A percentile compares a stretch with the other conserved stretches of the same genome.
phyloP scores from a whole-genome alignment of 2,329 filamentous ascomycete species.

The Curvularia sp. region DNA sequence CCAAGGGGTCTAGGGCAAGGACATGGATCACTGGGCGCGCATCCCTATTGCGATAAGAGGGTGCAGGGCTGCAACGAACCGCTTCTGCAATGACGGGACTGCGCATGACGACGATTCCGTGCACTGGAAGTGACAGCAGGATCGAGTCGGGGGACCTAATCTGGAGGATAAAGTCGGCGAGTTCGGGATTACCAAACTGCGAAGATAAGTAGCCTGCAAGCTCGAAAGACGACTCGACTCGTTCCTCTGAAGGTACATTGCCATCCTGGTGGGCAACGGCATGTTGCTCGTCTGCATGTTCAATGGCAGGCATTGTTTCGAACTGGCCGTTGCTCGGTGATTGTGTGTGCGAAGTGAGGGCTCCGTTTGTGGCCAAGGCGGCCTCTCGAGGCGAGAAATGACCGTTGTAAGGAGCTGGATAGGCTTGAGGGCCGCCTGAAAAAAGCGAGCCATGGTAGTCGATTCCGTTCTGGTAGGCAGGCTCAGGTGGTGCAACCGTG shows the following conservation, averaged over 20 bases:
- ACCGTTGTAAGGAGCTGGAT: slow-evolving; percentile 30
- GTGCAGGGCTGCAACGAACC: slow-evolving; percentile 31
- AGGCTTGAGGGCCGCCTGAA: slow-evolving; percentile 21
- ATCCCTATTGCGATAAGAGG: slow-evolving; percentile 34
- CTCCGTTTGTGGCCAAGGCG: slow-evolving; percentile 35
- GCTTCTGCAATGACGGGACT: slow-evolving; percentile 46
- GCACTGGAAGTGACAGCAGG: slow-evolving; percentile 45
- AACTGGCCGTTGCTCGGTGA: slow-evolving; percentile 45
- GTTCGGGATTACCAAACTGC: slow-evolving; percentile 47
- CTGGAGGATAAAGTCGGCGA: slow-evolving; percentile 49
- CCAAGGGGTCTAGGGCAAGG: slow-evolving; percentile 36
- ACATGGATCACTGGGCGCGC: slow-evolving; percentile 38
- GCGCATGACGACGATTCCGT: slow-evolving; percentile 46
- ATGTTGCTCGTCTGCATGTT: slow-evolving; percentile 33
- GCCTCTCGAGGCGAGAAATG: slow-evolving; percentile 30
- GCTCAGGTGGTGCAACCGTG: slow-evolving; percentile 37
- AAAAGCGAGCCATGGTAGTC: slow-evolving; percentile 35
- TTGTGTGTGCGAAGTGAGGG: slow-evolving; percentile 41
- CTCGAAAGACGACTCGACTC: slow-evolving; percentile 38
- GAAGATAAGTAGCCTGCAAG: slow-evolving; percentile 44
- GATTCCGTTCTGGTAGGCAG: slow-evolving; percentile 32
- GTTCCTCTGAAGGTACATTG: slow-evolving; percentile 18
- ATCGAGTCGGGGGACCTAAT: slow-evolving; percentile 39
- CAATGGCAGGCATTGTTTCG: slow-evolving; percentile 30
- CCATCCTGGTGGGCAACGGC: slow-evolving; percentile 31